Evolutionary conservation across 352 stramenopile species (phyloP).

Genomic region (Ophiocytium majus): DNA sequence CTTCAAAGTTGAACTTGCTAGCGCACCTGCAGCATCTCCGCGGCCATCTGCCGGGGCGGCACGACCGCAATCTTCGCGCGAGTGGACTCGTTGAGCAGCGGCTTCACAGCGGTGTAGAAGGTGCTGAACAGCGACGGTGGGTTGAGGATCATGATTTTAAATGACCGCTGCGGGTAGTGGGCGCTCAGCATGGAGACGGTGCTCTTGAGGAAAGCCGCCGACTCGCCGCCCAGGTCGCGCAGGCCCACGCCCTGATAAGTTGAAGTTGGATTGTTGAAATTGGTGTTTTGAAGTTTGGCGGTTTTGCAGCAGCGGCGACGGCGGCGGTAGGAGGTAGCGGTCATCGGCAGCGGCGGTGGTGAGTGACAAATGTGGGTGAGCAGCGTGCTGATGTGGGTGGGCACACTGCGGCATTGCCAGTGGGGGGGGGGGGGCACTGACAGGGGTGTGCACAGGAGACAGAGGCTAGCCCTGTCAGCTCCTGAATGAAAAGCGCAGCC

Average conservation of each 20-base stretch:
- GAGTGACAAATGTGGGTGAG: no score
- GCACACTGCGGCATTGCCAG: no score
- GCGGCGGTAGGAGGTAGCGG: no score
- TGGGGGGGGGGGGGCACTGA: no score
- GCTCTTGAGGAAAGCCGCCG: conserved; percentile 58
- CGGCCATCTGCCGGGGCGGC: conserved; percentile 21
- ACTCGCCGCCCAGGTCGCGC: conserved; percentile 57
- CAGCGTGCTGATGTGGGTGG: no score
- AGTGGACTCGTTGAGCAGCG: conserved; percentile 58
- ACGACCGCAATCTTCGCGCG: conserved; percentile 59
- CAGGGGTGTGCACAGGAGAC: no score
- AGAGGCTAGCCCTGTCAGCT: no score
- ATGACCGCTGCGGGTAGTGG: conserved; percentile 59
- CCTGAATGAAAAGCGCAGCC: no score
- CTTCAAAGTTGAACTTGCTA: background rate
- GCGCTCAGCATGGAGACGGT: conserved; percentile 54
- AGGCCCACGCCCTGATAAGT: background rate
- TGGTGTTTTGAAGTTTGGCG: no score
- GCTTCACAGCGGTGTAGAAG: conserved; percentile 56
- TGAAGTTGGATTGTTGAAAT: background rate
- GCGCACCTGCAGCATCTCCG: conserved; percentile 35
- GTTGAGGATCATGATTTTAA: conserved; percentile 60
- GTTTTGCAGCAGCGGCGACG: no score
- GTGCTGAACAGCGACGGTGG: conserved; percentile 58
- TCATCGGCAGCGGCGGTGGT: no score